These are phyloP conservation scores for Coniochaeta ligniaria DNA, from an alignment of 2,329 filamentous ascomycete genomes.

Conservation along the genomic window DNA sequence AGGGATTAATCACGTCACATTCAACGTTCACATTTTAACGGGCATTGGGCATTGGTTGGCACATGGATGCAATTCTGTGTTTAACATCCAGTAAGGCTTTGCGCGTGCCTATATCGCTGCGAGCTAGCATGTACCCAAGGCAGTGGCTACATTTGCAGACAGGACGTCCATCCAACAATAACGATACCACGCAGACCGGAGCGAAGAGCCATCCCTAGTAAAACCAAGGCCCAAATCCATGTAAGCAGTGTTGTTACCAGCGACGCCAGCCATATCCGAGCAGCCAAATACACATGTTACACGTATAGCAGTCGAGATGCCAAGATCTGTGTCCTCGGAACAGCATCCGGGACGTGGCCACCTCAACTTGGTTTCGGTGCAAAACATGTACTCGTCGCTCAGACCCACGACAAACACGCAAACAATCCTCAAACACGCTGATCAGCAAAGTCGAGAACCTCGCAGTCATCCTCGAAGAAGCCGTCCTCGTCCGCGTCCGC, in stretches of 20 bases:
- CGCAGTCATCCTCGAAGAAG: constrained; percentile 90
- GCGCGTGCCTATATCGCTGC: neutral
- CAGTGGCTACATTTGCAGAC: neutral
- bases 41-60: neutral
- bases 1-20: neutral
- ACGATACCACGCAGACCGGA: neutral
- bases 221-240: neutral
- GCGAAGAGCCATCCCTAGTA: neutral
- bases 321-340: neutral
- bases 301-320: neutral
- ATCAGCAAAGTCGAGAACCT: constrained; percentile 82
- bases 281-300: neutral
- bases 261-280: neutral
- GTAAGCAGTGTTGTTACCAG: neutral
- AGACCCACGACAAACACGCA: neutral
- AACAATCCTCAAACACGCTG: constrained; percentile 46
- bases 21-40: neutral
- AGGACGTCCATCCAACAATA: neutral
- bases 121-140: neutral
- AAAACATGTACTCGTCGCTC: neutral
- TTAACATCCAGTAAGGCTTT: neutral
- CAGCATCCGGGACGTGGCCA: neutral
- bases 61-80: neutral
- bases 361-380: neutral
- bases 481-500: constrained; percentile 56